These are phyloP conservation scores for Rachicladosporium sp. DNA, from an alignment of 2,329 filamentous ascomycete species.

Conservation along the genomic window DNA sequence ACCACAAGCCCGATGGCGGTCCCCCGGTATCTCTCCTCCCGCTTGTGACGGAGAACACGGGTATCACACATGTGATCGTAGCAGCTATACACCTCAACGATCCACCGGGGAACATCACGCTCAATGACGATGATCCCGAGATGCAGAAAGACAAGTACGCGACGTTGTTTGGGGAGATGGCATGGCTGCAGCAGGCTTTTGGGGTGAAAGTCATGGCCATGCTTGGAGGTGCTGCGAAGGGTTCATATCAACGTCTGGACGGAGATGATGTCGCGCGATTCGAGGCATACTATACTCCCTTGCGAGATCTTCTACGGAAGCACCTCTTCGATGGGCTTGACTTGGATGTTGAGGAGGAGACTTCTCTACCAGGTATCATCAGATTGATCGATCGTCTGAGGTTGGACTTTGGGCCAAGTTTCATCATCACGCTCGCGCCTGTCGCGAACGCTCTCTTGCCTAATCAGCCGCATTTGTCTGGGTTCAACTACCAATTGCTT, in stretches of 20 bases:
- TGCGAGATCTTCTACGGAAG: constrained; percentile 51
- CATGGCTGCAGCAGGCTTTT: constrained; percentile 56
- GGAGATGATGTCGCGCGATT: constrained; percentile 52
- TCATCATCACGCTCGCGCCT: constrained; percentile 71
- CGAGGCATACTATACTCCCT: constrained; percentile 59
- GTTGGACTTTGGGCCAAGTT: constrained; percentile 53
- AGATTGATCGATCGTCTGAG: constrained; percentile 37
- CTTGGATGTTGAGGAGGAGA: constrained; percentile 67
- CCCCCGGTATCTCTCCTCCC: constrained; percentile 50
- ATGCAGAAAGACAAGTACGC: constrained; percentile 47
- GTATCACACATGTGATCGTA: constrained; percentile 70
- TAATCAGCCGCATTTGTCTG: constrained; percentile 52
- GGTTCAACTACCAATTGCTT: constrained; percentile 67
- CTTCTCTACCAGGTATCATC: constrained; percentile 52
- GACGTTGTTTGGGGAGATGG: constrained; percentile 67
- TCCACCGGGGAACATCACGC: constrained; percentile 52
- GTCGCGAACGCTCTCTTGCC: constrained; percentile 62
- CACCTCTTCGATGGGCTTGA: constrained; percentile 58
- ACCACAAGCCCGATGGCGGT: constrained; percentile 39
- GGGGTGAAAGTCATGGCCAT: constrained; percentile 76
- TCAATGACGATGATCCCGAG: constrained; percentile 69
- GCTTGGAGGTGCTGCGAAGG: constrained; percentile 73
- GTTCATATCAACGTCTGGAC: constrained; percentile 51
- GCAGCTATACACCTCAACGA: constrained; percentile 76
- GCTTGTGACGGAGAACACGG: constrained; percentile 45